A percentile compares a stretch with the other conserved stretches of the same genome.
phyloP scores from a whole-genome alignment of 2,329 filamentous ascomycete species.

The Penicillium brasilianum region DNA sequence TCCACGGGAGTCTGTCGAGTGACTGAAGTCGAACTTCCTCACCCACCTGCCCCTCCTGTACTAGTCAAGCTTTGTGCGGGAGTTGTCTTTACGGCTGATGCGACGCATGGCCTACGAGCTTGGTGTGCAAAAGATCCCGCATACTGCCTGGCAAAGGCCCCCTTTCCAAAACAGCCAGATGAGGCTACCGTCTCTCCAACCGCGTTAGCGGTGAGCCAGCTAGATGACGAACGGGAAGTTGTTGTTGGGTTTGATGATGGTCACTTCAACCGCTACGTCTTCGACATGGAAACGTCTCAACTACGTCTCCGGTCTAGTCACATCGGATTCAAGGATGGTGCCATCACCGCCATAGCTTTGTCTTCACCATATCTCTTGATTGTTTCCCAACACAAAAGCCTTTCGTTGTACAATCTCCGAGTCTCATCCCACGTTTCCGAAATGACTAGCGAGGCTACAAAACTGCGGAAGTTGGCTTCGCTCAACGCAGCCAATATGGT shows the following conservation, averaged over 20 bases:
- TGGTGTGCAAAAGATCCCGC: slow-evolving; percentile 73
- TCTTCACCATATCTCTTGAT: slow-evolving; percentile 77
- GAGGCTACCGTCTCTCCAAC: slow-evolving; percentile 69
- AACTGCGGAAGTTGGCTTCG: slow-evolving; percentile 69
- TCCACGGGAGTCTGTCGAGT: slow-evolving; percentile 78
- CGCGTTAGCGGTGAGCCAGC: slow-evolving; percentile 47
- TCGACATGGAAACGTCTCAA: slow-evolving; percentile 54
- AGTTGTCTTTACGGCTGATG: slow-evolving; percentile 77
- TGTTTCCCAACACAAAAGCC: slow-evolving; percentile 72
- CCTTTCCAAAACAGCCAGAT: slow-evolving; percentile 50
- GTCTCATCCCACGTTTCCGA: slow-evolving; percentile 10
- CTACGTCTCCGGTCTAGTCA: slow-evolving; percentile 64
- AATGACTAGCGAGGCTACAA: slow-evolving; percentile 22
- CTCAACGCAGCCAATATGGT: slow-evolving; percentile 80
- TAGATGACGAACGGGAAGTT: slow-evolving; percentile 60
- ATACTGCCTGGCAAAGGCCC: slow-evolving; percentile 60
- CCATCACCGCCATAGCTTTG: slow-evolving; percentile 72
- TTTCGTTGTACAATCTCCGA: slow-evolving; percentile 75
- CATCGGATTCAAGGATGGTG: slow-evolving; percentile 65
- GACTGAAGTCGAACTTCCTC: slow-evolving; percentile 72
- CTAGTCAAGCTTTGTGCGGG: slow-evolving; percentile 79
- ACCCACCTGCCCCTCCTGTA: slow-evolving; percentile 62
- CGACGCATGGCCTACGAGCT: slow-evolving; percentile 70
- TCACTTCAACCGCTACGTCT: slow-evolving; percentile 70
- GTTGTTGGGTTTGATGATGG: slow-evolving; percentile 74